Base-by-base conservation (phyloP, 352 stramenopile species). In the Globisporangium camurandrum region DNA sequence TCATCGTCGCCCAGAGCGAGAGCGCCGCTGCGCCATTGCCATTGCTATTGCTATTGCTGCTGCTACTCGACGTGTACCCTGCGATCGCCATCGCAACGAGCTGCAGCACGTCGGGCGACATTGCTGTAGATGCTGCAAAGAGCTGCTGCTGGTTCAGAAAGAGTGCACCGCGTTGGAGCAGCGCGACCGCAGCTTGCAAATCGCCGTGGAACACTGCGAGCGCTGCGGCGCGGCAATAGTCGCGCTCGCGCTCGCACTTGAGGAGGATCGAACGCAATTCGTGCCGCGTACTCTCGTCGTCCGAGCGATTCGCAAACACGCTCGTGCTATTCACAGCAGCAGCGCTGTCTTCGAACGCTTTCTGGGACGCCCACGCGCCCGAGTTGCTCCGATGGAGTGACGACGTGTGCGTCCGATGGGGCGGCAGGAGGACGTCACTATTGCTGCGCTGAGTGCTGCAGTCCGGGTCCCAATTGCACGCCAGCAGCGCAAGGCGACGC, bases 1-100 rank as follows among this genome's bases (percentile, higher is more conserved):
- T 92, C 74, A 88, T 93, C 17, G 51, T 77, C 3, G 62, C 65
- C 84, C 84, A 95, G 31, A 95, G 57, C 4, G 74, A 79, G 7
- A 72, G 49, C 3, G 67, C 64, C 3, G 16, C 9, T 17, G 36
- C n/a, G 9, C 33, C 33, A 17, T n/a, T n/a, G 19, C 33, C 8
- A 17, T 1, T 6, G 33, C 19, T 17, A 39, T 39, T 19, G 17
- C 68, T 61, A 12, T 61, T 48, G 47, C 62, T 78, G n/a, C 59
- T 59, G 10, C 68, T 59, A 0, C 66, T 71, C 3, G 75, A 69
- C 40, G 82, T 85, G 51, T 91, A 95, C 0, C 84, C 84, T 17
- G 84, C 82, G 36, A 95, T 61, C 2, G 84, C 84, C 84, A 95
- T 95, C 0, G 84, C 84, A 7, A 91, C 84, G n/a, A 95, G 73